phyloP scores from a whole-genome alignment of 208 protist species.

The Crithidia mellificae region DNA sequence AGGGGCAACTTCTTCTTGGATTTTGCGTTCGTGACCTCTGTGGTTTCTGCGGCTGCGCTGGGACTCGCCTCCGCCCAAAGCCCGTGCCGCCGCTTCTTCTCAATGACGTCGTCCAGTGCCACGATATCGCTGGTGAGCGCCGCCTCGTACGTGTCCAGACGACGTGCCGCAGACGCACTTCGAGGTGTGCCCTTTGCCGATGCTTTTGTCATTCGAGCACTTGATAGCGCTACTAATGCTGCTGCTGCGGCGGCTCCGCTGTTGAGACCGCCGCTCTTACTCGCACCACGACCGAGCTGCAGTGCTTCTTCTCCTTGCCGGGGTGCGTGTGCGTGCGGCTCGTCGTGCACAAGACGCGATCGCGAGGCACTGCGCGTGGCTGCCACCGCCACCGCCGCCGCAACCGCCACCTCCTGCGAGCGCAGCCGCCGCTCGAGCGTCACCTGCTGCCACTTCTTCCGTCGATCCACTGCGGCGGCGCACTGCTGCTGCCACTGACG shows the following conservation, averaged over 20 bases:
- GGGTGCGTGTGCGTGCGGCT: no score
- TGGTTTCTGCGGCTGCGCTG: slow-evolving; percentile 12
- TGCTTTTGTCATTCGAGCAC: background rate
- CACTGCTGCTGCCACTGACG: slow-evolving; percentile 19
- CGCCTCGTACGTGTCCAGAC: slow-evolving; percentile 24
- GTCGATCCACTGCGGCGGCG: background rate
- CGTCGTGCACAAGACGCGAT: background rate
- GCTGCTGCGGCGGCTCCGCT: background rate
- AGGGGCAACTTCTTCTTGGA: background rate
- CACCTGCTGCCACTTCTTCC: slow-evolving; percentile 1
- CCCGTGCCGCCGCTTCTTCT: slow-evolving; percentile 23
- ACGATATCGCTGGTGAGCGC: slow-evolving; percentile 20
- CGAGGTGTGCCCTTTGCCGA: background rate
- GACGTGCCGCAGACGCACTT: background rate
- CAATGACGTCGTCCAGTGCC: slow-evolving; percentile 22
- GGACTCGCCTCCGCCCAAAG: slow-evolving; percentile 25
- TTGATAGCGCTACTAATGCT: background rate
- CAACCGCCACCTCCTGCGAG: slow-evolving; percentile 14
- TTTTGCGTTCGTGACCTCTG: background rate
- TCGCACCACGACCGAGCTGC: no score
- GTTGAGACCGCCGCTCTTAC: background rate
- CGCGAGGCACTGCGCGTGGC: slow-evolving; percentile 16
- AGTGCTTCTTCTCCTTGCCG: no score
- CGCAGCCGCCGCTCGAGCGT: slow-evolving; percentile 1
- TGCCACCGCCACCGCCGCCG: slow-evolving; percentile 17